These are phyloP conservation scores for Phaeodactylum tricornutum DNA, from an alignment of 108 stramenopile genomes.

Conservation along the genomic window DNA sequence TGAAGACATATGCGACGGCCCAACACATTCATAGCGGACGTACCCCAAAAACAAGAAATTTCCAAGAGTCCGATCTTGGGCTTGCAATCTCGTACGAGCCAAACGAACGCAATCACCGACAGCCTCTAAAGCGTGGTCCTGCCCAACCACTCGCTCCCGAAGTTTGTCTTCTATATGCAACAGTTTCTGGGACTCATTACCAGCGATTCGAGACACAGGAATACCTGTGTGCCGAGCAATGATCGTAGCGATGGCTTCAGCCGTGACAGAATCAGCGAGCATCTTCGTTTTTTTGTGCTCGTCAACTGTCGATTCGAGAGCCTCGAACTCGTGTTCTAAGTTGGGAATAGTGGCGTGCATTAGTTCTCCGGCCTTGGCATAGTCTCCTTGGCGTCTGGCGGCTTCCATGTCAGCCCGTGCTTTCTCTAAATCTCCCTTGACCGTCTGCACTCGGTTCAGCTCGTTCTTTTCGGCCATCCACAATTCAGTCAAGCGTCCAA, in stretches of 20 bases:
- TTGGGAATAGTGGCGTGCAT: constrained; percentile 56
- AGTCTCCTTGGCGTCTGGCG: constrained; percentile 62
- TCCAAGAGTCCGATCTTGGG: constrained; percentile 77
- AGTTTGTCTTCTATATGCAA: constrained; percentile 82
- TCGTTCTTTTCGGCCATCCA: constrained; percentile 61
- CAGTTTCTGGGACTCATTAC: constrained; percentile 76
- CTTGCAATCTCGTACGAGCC: constrained; percentile 77
- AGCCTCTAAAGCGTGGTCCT: constrained; percentile 75
- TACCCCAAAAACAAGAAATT: constrained; percentile 84
- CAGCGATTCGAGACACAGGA: constrained; percentile 66
- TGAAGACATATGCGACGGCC: too few species aligned
- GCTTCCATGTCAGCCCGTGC: constrained; percentile 44
- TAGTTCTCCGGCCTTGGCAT: constrained; percentile 48
- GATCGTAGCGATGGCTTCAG: constrained; percentile 75
- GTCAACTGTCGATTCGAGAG: constrained; percentile 32
- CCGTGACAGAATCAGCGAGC: constrained; percentile 55
- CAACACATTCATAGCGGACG: too few species aligned
- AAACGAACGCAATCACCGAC: constrained; percentile 85
- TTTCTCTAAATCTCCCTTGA: constrained; percentile 68
- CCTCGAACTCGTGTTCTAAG: constrained; percentile 58
- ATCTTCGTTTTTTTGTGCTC: constrained; percentile 40
- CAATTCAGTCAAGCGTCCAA: constrained; percentile 40
- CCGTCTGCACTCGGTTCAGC: constrained; percentile 39
- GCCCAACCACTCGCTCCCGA: constrained; percentile 77
- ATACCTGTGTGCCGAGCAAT: constrained; percentile 74